Evolutionary conservation across 208 protist species (phyloP).

Genomic region (Naegleria lovaniensis): DNA sequence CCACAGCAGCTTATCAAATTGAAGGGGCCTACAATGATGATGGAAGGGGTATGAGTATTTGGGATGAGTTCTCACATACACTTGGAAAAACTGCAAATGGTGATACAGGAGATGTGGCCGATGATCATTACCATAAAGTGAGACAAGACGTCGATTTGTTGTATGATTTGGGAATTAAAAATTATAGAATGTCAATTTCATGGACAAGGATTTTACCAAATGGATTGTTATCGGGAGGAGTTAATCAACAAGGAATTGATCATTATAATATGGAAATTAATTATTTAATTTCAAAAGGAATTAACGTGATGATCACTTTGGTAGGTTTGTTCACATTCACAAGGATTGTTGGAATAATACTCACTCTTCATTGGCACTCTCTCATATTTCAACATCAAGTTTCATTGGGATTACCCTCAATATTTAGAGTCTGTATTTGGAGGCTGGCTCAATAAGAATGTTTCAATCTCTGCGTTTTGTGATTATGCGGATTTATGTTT

Average conservation of each 20-base stretch:
- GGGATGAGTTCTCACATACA: slow-evolving; percentile 21
- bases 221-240: not conserved
- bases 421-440: not conserved
- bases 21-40: slow-evolving; percentile 27
- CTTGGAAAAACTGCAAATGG: slow-evolving; percentile 13
- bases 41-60: slow-evolving; percentile 15
- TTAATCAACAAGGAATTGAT: not conserved
- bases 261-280: slow-evolving; percentile 15
- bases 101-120: slow-evolving; percentile 32
- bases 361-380: no score
- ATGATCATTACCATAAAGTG: slow-evolving; percentile 27
- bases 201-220: slow-evolving; percentile 30
- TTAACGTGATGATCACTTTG: not conserved
- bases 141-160: slow-evolving; percentile 23
- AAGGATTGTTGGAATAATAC: no score
- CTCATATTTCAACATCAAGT: no score
- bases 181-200: slow-evolving; percentile 32
- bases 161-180: not conserved
- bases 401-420: slow-evolving; percentile 30
- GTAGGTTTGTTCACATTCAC: no score
- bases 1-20: slow-evolving; percentile 3
- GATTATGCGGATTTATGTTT: slow-evolving; percentile 32
- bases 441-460: not conserved
- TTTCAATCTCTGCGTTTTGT: not conserved
- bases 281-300: not conserved